A percentile compares a stretch with the other conserved stretches of the same genome.
These are phyloP conservation scores for Phytophthora pini DNA, from an alignment of 352 stramenopile species.

Conservation along the genomic window DNA sequence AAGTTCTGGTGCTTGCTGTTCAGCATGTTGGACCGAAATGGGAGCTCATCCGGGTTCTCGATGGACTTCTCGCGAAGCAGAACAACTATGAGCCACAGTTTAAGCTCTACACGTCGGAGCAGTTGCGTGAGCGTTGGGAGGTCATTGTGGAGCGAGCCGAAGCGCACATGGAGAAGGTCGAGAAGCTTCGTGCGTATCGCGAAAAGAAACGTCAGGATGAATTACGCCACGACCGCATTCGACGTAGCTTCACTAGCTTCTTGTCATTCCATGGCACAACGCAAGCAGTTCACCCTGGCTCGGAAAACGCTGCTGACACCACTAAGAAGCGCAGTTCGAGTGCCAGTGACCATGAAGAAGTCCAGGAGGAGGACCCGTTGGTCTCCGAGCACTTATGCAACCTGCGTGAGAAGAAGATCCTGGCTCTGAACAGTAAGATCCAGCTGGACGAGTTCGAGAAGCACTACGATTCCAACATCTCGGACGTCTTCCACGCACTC, in stretches of 20 bases:
- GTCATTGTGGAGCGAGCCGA: conserved; percentile 59
- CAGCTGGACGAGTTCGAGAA: conserved; percentile 61
- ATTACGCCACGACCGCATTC: conserved; percentile 33
- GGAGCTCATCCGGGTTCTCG: conserved; percentile 67
- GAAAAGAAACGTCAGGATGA: conserved; percentile 58
- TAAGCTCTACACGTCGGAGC: conserved; percentile 58
- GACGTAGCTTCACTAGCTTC: conserved; percentile 44
- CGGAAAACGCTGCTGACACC: conserved; percentile 13
- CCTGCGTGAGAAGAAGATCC: conserved; percentile 63
- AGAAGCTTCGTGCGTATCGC: conserved; percentile 60
- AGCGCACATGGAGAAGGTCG: conserved; percentile 65
- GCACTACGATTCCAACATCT: conserved; percentile 71
- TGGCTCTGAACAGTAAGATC: conserved; percentile 63
- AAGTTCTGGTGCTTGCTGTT: conserved; percentile 64
- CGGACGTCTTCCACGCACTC: conserved; percentile 60
- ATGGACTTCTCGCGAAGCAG: conserved; percentile 51
- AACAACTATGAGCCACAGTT: conserved; percentile 61
- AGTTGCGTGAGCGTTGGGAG: conserved; percentile 70
- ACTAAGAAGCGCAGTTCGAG: conserved; percentile 1
- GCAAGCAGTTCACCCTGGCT: conserved; percentile 5
- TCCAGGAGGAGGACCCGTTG: background rate
- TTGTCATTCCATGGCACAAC: conserved; percentile 28
- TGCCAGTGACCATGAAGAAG: conserved; percentile 4
- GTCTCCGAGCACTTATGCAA: conserved; percentile 45
- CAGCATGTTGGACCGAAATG: conserved; percentile 67